These are phyloP conservation scores for Zasmidium cellare DNA, from an alignment of 2,329 filamentous ascomycete genomes.

Conservation along the genomic window DNA sequence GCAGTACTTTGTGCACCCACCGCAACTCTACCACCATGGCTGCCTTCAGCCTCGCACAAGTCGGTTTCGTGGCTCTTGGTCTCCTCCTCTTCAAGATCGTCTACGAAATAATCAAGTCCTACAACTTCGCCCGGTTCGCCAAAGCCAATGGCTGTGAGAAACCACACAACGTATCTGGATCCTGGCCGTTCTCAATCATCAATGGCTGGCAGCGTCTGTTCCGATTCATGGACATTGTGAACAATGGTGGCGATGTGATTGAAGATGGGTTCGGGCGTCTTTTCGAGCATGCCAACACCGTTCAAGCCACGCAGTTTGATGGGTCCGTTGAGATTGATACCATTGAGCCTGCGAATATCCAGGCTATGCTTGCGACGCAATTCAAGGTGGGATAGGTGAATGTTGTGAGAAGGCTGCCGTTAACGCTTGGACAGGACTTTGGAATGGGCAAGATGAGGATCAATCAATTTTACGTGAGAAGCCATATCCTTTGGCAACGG, in stretches of 20 bases:
- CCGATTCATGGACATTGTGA: not conserved
- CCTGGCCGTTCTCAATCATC: slow-evolving; percentile 9
- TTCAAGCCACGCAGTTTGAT: slow-evolving; percentile 10
- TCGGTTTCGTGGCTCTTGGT: not conserved
- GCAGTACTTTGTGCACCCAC: not conserved
- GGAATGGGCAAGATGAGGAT: slow-evolving; percentile 24
- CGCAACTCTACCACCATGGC: not conserved
- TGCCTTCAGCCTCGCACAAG: not conserved
- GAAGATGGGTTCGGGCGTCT: slow-evolving; percentile 12
- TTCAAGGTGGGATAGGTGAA: slow-evolving; percentile 41
- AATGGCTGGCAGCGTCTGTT: not conserved
- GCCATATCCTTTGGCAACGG: not conserved
- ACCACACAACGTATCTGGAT: slow-evolving; percentile 9
- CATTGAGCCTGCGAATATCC: slow-evolving; percentile 53
- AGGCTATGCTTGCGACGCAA: slow-evolving; percentile 53
- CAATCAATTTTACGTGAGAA: slow-evolving; percentile 14
- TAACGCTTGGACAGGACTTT: slow-evolving; percentile 41
- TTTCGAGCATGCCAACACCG: slow-evolving; percentile 9
- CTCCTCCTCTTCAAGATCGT: not conserved
- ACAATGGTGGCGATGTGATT: slow-evolving; percentile 12
- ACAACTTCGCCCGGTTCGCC: slow-evolving; percentile 10
- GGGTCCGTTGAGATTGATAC: slow-evolving; percentile 8
- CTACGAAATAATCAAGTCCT: not conserved
- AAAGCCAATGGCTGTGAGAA: slow-evolving; percentile 12
- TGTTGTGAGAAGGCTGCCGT: not conserved